phyloP scores from a whole-genome alignment of 2,329 filamentous ascomycete genomes.

The Arthrobotrys sphaeroides region DNA sequence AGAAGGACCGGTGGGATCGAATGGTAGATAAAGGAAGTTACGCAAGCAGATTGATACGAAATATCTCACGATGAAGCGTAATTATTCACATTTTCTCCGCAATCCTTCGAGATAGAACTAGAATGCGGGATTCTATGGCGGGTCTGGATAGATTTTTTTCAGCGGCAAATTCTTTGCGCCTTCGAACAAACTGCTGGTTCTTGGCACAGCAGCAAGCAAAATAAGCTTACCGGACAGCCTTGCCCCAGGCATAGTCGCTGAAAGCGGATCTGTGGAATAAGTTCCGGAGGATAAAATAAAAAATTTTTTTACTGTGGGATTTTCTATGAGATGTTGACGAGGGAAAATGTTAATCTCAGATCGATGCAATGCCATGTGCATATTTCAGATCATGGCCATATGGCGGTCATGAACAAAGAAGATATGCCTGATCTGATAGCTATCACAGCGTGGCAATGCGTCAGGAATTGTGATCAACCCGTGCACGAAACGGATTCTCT shows the following conservation, averaged over 20 bases:
- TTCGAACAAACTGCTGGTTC: not conserved
- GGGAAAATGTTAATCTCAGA: not conserved
- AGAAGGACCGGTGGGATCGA: slow-evolving; percentile 28
- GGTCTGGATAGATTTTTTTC: not conserved
- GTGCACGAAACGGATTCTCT: not conserved
- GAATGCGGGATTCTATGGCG: too few relatives aligned
- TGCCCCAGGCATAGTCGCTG: slow-evolving; percentile 17
- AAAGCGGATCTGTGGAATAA: slow-evolving; percentile 41
- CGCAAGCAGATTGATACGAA: not conserved
- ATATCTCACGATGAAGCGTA: slow-evolving; percentile 13
- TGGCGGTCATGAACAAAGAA: slow-evolving; percentile 5
- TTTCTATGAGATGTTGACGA: slow-evolving; percentile 2
- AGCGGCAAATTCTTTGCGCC: slow-evolving; percentile 30
- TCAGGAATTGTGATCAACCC: slow-evolving; percentile 3
- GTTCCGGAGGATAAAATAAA: slow-evolving; percentile 30
- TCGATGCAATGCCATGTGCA: too few relatives aligned
- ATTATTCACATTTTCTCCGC: not conserved
- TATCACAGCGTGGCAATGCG: not conserved
- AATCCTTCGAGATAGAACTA: not conserved
- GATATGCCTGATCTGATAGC: slow-evolving; percentile 25
- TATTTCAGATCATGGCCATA: slow-evolving; percentile 20
- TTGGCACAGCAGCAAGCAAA: slow-evolving; percentile 1
- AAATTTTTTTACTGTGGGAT: slow-evolving; percentile 8
- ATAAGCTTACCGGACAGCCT: slow-evolving; percentile 32
- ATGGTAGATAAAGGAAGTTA: slow-evolving; percentile 36